Base-by-base conservation (phyloP, 192 early-diverging fungal species). In the Backusella tuberculispora region DNA sequence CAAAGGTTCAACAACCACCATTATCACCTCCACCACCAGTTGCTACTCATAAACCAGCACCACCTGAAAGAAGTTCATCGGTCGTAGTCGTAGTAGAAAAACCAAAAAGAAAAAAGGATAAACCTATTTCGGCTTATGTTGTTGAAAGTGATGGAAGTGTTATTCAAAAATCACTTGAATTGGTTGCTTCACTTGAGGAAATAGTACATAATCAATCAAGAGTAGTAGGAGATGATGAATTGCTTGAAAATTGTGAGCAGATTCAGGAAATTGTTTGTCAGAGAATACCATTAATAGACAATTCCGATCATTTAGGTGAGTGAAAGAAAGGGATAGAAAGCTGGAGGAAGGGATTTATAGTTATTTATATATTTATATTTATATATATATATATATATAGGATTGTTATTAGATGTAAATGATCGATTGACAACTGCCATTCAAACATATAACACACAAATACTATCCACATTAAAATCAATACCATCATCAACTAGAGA, bases 351-450 rank as follows among this genome's bases (percentile, higher is more conserved):
- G 10, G 21, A 3, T 0, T 9, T 24, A 4, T 26, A 8, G 2
- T 24, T 24, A 4, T 26, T 56, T 56, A 24, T 42, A 12, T 19
- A 47, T 7, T 15, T n/a, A 26, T 45, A 12, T n/a, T 0, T 17
- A 63, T 34, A 77, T 73, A 12, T 19, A 47, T 7, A 29, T n/a
- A 26, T 45, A 12, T n/a, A 1, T 17, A 63, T 34, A 77, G 76
- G 48, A n/a, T 40, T 72, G 44, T 41, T 78, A 53, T 73, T 78
- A 29, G 70, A 19, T 34, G 65, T 73, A 12, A 78, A 78, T 47
- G 76, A 78, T 46, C 53, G 64, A 47, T 37, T 78, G n/a, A 78
- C 65, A 5, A 37, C 60, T 7, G 64, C 64, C 4, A 72, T 72
- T 38, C 45, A 45, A 26, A 24, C 26, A 7, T 78, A 42, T 38